Conservation (phyloP, 805 yeast genomes). For the Crinitomyces ghanaensis region DNA sequence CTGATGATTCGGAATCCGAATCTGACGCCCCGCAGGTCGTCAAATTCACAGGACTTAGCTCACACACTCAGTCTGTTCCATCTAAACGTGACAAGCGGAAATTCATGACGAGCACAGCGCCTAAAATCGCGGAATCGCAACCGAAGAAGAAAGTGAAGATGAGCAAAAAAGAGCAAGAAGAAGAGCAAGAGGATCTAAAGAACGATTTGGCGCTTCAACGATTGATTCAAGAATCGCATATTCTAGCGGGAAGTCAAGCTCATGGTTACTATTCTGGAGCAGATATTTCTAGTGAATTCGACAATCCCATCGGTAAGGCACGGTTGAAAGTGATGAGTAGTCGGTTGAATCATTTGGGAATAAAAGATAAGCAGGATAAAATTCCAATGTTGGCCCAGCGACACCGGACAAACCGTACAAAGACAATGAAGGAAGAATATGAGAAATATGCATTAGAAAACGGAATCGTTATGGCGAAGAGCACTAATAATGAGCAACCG, state of each 20-base stretch:
- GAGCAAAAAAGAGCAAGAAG: constrained; percentile 17
- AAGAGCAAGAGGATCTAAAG: constrained; percentile 39
- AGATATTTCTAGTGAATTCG: constrained; percentile 22
- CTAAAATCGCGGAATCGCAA: constrained; percentile 16
- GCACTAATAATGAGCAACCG: constrained; percentile 5
- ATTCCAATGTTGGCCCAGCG: constrained; percentile 81
- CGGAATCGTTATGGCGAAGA: constrained; percentile 71
- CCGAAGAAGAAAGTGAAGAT: constrained; percentile 3
- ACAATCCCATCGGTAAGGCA: constrained; percentile 28
- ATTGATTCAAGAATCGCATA: constrained; percentile 57
- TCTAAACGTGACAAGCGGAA: constrained; percentile 3
- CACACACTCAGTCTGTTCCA: neutral
- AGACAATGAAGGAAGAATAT: constrained; percentile 39
- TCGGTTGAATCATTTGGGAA: constrained; percentile 18
- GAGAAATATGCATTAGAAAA: constrained; percentile 80
- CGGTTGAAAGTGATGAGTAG: constrained; percentile 28
- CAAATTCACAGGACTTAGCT: constrained; percentile 4
- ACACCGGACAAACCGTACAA: constrained; percentile 64
- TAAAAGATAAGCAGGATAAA: constrained; percentile 42
- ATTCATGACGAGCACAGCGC: constrained; percentile 23
- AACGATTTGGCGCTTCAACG: constrained; percentile 62
- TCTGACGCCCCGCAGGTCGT: constrained; percentile 23
- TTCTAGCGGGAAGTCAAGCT: constrained; percentile 28
- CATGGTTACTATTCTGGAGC: constrained; percentile 23
- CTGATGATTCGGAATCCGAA: neutral